Percentiles rank a stretch among this genome's conserved stretches.
These are phyloP conservation scores for Alternaria infectoria DNA, from an alignment of 2,329 filamentous ascomycete species.

Conservation along the genomic window DNA sequence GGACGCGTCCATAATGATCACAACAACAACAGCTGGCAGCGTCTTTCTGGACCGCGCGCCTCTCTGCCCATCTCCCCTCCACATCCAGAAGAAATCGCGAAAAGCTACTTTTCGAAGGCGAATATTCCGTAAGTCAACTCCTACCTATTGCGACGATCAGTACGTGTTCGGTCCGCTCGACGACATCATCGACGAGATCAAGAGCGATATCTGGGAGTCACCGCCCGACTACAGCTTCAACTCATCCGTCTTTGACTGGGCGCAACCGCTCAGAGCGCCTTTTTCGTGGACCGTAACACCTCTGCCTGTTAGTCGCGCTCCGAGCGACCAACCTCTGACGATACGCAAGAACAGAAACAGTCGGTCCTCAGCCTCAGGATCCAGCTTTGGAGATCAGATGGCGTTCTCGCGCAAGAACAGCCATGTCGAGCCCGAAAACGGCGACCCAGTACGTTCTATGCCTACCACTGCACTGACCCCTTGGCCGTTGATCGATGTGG, in stretches of 20 bases:
- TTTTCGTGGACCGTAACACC: conserved; percentile 33
- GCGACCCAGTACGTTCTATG: conserved; percentile 9
- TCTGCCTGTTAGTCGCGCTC: conserved; percentile 37
- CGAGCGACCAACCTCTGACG: conserved; percentile 38
- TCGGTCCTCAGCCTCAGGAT: conserved; percentile 36
- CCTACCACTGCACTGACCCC: not conserved
- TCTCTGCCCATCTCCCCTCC: conserved; percentile 37
- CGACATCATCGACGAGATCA: conserved; percentile 46
- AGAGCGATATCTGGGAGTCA: conserved; percentile 33
- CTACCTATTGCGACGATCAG: conserved; percentile 8
- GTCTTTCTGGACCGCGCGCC: conserved; percentile 17
- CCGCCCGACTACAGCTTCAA: conserved; percentile 20
- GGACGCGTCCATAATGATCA: conserved; percentile 17
- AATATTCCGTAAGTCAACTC: conserved; percentile 31
- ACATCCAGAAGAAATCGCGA: conserved; percentile 38
- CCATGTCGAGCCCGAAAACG: conserved; percentile 9
- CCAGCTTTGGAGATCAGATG: conserved; percentile 25
- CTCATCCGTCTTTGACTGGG: conserved; percentile 19
- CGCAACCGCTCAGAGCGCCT: conserved; percentile 23
- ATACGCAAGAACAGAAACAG: conserved; percentile 43
- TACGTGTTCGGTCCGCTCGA: conserved; percentile 34
- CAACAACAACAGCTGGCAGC: conserved; percentile 9
- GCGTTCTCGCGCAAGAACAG: conserved; percentile 19
- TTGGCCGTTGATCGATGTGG: conserved; percentile 22
- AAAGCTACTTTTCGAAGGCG: conserved; percentile 33